Evolutionary conservation across 2,329 filamentous ascomycete genomes (phyloP), one percentile per base, ranked within the genome.

Genomic region (Penicillium sp.): DNA sequence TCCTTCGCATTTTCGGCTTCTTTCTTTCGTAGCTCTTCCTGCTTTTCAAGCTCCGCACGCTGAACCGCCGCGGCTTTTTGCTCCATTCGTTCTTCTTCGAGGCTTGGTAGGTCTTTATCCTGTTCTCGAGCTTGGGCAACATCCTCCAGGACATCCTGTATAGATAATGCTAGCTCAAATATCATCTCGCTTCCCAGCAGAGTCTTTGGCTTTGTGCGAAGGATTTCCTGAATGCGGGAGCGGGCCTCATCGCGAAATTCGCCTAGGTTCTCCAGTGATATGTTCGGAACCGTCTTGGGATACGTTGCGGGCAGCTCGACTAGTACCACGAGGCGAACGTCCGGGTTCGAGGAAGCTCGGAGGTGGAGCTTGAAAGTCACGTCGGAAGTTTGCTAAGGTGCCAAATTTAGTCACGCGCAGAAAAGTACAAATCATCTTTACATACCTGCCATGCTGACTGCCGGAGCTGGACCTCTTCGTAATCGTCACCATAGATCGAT

Each of bases 401-500:
- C 16, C 42, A 44, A 16, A 54, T 52, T 21, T 43, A 38, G 16
- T n/a, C 33, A 44, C 16, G 46, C 52, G 24, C 38, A 36, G 21
- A 9, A 10, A 24, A 44, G 28, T 29, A 9, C 48, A 59, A 58
- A 45, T 47, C 47, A 36, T 55, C 31, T 21, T 38, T 13, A 54
- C 78, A 66, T 79, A 90, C 88, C 79, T 95, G 91, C 93, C 93
- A 97, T 38, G 91, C 92, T 61, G 84, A 81, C 42, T 72, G 81
- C 54, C 85, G 83, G 46, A 83, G 82, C 65, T 87, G 83, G 64
- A 90, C 83, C 68, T 87, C 85, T 62, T 87, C 80, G 67, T 90
- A 96, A 67, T 96, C 92, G 54, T 95, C 90, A 61, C 86, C 87
- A 68, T 94, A 97, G 45, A 97, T 95, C 39, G 93, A 89, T 65